phyloP scores from a whole-genome alignment of 371 early-diverging fungal species.

The Mucor saturninus region DNA sequence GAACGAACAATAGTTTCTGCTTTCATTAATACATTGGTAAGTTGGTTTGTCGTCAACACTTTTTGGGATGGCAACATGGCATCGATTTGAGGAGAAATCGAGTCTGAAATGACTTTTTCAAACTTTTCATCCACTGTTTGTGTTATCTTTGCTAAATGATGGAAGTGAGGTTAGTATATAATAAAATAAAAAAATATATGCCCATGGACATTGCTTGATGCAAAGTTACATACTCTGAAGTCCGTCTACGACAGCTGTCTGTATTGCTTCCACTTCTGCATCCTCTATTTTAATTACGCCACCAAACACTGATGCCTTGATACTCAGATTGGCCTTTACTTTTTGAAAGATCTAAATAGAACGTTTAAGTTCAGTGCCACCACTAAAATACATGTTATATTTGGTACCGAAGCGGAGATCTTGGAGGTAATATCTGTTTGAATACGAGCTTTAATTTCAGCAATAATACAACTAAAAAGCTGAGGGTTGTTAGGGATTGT shows the following conservation, averaged over 20 bases:
- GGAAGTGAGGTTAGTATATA: background rate
- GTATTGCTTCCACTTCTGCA: conserved; percentile 11
- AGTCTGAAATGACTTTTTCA: conserved; percentile 10
- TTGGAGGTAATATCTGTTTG: conserved; percentile 6
- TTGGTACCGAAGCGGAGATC: conserved; percentile 4
- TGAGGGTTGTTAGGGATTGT: background rate
- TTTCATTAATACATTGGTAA: background rate
- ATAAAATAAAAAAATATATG: too few relatives aligned
- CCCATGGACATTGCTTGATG: too few relatives aligned
- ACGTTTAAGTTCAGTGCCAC: background rate
- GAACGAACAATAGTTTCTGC: conserved; percentile 4
- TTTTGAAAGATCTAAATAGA: conserved; percentile 8
- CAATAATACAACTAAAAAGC: background rate
- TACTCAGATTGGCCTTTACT: conserved; percentile 4
- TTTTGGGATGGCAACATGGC: background rate
- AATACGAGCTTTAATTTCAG: conserved; percentile 12
- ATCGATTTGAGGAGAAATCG: conserved; percentile 1
- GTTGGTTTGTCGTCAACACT: background rate
- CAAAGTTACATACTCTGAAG: background rate
- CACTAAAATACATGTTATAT: background rate
- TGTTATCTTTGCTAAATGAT: conserved; percentile 2
- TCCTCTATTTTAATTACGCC: background rate
- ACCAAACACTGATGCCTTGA: background rate
- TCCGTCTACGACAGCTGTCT: conserved; percentile 4
- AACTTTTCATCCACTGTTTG: conserved; percentile 6